phyloP scores from a whole-genome alignment of 2,329 filamentous ascomycete genomes.

The Moelleriella libera region DNA sequence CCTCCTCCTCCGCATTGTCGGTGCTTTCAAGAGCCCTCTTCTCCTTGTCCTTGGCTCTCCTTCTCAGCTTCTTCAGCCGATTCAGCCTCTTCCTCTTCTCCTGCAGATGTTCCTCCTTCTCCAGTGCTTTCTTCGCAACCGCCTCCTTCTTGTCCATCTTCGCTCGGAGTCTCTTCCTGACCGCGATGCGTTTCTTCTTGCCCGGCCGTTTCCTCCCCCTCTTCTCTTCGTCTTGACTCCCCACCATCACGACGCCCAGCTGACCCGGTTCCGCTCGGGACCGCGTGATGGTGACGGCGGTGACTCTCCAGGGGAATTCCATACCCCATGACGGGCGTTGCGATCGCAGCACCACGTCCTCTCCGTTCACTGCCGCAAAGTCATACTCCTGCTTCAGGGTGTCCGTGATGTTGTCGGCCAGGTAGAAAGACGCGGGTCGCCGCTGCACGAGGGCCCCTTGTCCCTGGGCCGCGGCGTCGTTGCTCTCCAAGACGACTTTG shows the following conservation, averaged over 20 bases:
- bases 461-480: constrained; percentile 22
- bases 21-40: constrained; percentile 23
- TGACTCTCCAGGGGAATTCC: constrained; percentile 47
- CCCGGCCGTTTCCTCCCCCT: constrained; percentile 31
- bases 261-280: constrained; percentile 6
- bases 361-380: constrained; percentile 33
- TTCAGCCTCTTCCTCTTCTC: constrained; percentile 52
- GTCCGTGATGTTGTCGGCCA: constrained; percentile 23
- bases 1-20: too few species aligned
- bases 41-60: constrained; percentile 43
- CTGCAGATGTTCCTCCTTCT: constrained; percentile 40
- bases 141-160: constrained; percentile 24
- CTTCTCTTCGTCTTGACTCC: constrained; percentile 8
- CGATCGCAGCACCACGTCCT: constrained; percentile 33
- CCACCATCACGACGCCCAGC: constrained; percentile 1
- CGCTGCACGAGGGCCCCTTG: constrained; percentile 18
- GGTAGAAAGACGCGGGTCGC: constrained; percentile 34
- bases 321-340: constrained; percentile 37
- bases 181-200: constrained; percentile 43
- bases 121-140: constrained; percentile 22
- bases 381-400: constrained; percentile 24
- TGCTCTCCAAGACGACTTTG: constrained; percentile 33
- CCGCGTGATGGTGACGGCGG: constrained; percentile 22
- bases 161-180: constrained; percentile 29
- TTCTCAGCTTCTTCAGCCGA: constrained; percentile 43